Conservation (phyloP, 768 basidiomycete genomes). For the Suillus americanus region DNA sequence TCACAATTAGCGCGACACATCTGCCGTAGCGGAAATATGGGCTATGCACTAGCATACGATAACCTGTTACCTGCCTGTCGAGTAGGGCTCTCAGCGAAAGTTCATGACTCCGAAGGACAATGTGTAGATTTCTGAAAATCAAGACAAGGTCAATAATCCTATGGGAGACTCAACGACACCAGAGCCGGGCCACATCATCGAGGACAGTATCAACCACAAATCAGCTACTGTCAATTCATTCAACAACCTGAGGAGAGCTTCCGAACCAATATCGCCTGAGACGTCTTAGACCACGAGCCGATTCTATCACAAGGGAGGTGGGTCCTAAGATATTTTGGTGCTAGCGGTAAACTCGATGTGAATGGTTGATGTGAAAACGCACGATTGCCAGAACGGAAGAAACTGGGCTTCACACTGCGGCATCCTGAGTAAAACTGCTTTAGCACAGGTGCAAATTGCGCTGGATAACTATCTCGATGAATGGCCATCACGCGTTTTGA, state of each 20-base stretch:
- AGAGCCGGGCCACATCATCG: background rate
- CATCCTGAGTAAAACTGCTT: background rate
- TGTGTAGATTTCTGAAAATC: background rate
- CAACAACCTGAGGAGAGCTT: background rate
- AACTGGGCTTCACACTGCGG: background rate
- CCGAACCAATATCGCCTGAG: background rate
- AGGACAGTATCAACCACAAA: background rate
- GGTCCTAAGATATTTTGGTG: background rate
- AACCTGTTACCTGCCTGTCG: background rate
- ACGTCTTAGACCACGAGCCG: background rate
- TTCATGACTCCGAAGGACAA: background rate
- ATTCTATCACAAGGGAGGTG: background rate
- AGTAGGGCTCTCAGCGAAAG: background rate
- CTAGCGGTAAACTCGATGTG: background rate
- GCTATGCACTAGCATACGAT: background rate
- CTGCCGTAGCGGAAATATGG: background rate
- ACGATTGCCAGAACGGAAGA: background rate
- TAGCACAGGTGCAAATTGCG: too few relatives aligned
- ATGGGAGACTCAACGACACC: background rate
- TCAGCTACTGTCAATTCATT: background rate
- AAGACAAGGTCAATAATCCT: background rate
- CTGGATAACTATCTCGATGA: background rate
- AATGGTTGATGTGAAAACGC: background rate
- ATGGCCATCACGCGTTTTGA: background rate
- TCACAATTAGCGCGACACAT: background rate